Percentiles rank a stretch among this genome's conserved stretches.
These are phyloP conservation scores for Aquilaria yunnanensis DNA, from an alignment of 345 rosid genomes.

Conservation along the genomic window DNA sequence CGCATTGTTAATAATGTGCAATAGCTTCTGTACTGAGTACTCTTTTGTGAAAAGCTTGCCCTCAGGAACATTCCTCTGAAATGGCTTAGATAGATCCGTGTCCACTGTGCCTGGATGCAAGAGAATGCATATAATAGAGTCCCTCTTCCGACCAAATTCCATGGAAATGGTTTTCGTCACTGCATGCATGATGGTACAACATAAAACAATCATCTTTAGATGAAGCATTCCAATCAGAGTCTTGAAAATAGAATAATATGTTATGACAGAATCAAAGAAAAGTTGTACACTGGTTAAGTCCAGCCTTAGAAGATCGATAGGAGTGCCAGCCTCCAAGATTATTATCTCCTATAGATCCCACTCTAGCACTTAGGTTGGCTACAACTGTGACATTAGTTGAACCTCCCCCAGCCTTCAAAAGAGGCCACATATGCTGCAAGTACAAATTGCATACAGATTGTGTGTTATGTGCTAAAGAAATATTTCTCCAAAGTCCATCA, in stretches of 20 bases:
- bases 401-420: conserved; percentile 80
- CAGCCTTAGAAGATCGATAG: conserved; percentile 83
- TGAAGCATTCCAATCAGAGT: neutral
- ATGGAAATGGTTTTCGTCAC: conserved; percentile 67
- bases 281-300: conserved; percentile 72
- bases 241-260: neutral
- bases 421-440: conserved; percentile 93
- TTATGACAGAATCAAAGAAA: neutral
- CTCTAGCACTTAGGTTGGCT: conserved; percentile 88
- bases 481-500: no score
- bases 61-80: conserved; percentile 72
- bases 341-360: conserved; percentile 85
- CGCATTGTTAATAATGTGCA: conserved; percentile 55
- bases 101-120: conserved; percentile 97
- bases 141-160: conserved; percentile 72
- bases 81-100: conserved; percentile 84
- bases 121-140: conserved; percentile 69
- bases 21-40: conserved; percentile 69
- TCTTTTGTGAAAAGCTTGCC: conserved; percentile 82
- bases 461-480: neutral
- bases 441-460: conserved; percentile 16
- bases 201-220: neutral
- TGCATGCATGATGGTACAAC: conserved; percentile 23
- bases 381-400: conserved; percentile 72
- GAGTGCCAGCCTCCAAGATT: conserved; percentile 89